Base-by-base conservation (phyloP, 768 basidiomycete genomes). In the Tremella mesenterica region DNA sequence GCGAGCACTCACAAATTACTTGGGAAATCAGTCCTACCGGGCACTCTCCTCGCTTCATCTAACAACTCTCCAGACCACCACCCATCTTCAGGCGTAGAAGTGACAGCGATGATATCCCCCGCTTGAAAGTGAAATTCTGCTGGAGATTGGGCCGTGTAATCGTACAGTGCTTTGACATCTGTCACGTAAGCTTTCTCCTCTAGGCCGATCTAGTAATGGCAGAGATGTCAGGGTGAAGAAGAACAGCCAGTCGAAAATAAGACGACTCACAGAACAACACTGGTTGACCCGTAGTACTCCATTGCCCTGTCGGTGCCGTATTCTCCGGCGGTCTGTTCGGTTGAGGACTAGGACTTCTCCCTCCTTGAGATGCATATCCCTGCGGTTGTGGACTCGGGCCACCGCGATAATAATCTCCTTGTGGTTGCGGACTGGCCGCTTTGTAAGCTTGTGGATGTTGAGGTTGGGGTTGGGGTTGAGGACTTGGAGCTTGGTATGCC, bases 101-200 rank as follows among this genome's bases (percentile, higher is more conserved):
- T 92, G 9, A 97, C 92, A 6, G 91, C 92, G 59, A 97, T 95
- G 59, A 95, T 87, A 73, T 97, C 93, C 2, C 86, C 88, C 20
- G 83, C 78, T 69, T 91, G 88, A 82, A 97, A 96, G 71, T 92
- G 86, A 72, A 97, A 96, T 75, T 96, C 93, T 67, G 92, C 89
- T 1, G 86, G 84, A 18, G 85, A 86, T 61, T 82, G 82, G 2
- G 88, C 80, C 57, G 75, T 72, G 66, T 93, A 93, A 31, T 82
- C 77, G 72, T 89, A 93, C 43, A 92, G 53, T n/a, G 80, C 88
- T 58, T 84, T 83, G 50, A 89, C 90, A 43, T 60, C 50, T 70
- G 33, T 47, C 5, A n/a, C 23, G 44, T 23, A 18, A 53, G 45
- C 39, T 54, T 41, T 4, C 49, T 50, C 34, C 34, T 13, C 12